Evolutionary conservation across 1,139 yeast species (phyloP).

Genomic region (Magnusiomyces magnusii): DNA sequence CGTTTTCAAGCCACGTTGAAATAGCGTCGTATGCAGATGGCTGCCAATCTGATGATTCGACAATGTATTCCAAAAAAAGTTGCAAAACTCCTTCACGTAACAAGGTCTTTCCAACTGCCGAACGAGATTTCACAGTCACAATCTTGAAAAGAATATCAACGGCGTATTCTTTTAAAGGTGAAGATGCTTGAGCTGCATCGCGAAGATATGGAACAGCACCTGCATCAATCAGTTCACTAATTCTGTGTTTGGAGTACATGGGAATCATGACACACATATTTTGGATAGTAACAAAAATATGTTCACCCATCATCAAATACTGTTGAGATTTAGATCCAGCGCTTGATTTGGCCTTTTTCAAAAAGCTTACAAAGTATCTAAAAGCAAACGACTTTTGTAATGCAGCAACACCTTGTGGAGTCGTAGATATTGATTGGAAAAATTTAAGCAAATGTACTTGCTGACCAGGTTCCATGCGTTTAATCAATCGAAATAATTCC

Average conservation of each 20-base stretch:
- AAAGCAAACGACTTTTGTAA: background rate
- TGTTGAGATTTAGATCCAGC: background rate
- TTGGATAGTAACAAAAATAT: background rate
- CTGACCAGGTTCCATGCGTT: background rate
- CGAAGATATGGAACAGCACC: background rate
- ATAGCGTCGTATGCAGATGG: slow-evolving; percentile 3
- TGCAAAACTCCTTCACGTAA: background rate
- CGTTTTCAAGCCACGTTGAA: slow-evolving; percentile 1
- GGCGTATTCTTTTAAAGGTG: background rate
- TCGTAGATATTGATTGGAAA: background rate
- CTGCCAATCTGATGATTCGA: background rate
- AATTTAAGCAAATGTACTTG: background rate
- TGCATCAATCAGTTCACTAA: background rate
- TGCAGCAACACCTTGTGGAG: background rate
- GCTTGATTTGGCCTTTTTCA: background rate
- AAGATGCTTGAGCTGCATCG: background rate
- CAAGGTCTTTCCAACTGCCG: background rate
- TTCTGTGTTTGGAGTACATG: background rate
- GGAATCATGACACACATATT: background rate
- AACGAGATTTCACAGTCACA: background rate
- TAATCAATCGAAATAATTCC: background rate
- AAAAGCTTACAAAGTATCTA: background rate
- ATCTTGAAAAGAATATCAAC: slow-evolving; percentile 1
- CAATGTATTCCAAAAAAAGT: background rate
- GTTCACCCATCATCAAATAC: background rate